Percentiles rank a stretch among this genome's conserved stretches.
phyloP scores from a whole-genome alignment of 306 rosid species.

The Lathyrus tuberosus region DNA sequence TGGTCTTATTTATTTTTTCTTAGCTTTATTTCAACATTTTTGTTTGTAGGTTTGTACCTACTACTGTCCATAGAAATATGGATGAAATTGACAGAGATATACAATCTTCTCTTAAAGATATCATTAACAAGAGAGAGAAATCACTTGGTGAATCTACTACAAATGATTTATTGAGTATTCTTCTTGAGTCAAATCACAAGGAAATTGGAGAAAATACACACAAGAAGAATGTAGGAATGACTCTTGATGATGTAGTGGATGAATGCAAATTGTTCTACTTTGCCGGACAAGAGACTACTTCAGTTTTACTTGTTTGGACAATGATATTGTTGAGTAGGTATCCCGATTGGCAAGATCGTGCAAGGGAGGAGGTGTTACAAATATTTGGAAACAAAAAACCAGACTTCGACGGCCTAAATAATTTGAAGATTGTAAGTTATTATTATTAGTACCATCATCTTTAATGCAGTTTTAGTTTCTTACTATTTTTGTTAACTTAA shows the following conservation, averaged over 20 bases:
- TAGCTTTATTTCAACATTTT: neutral
- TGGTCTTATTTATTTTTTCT: neutral
- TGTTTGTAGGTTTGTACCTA: slow-evolving; percentile 54
- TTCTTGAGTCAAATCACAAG: slow-evolving; percentile 53
- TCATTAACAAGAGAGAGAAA: slow-evolving; percentile 45
- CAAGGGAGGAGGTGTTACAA: slow-evolving; percentile 55
- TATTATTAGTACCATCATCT: neutral
- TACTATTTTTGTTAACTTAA: too few species aligned
- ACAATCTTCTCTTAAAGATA: slow-evolving; percentile 30
- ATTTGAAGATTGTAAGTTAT: slow-evolving; percentile 59
- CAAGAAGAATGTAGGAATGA: slow-evolving; percentile 48
- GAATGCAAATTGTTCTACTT: slow-evolving; percentile 60
- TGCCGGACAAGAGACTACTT: slow-evolving; percentile 52
- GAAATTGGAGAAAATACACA: slow-evolving; percentile 47
- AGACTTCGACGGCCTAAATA: slow-evolving; percentile 50
- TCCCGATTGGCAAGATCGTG: slow-evolving; percentile 55
- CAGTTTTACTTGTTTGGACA: slow-evolving; percentile 58
- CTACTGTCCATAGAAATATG: slow-evolving; percentile 39
- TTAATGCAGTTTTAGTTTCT: too few species aligned
- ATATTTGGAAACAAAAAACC: slow-evolving; percentile 52
- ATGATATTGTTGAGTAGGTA: slow-evolving; percentile 51
- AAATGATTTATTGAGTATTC: slow-evolving; percentile 42
- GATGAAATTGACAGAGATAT: slow-evolving; percentile 37
- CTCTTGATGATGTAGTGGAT: slow-evolving; percentile 46
- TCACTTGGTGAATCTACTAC: slow-evolving; percentile 43